Evolutionary conservation across 176 grass and related monocot genomes (phyloP).

Genomic region (Aegilops sharonensis): DNA sequence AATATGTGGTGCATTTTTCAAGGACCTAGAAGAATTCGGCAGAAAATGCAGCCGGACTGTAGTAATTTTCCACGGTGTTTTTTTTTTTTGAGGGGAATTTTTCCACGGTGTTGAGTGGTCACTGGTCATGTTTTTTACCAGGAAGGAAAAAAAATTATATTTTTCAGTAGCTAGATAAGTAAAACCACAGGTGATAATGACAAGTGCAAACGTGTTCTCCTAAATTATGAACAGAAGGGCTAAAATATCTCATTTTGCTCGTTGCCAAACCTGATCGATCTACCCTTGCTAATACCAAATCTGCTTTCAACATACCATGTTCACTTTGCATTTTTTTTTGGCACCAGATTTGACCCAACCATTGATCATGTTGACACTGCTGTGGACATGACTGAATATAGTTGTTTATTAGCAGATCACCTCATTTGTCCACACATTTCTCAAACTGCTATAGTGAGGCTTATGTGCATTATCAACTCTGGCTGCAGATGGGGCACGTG

Average conservation of each 20-base stretch:
- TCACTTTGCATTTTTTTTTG: neutral
- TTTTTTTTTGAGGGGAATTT: too few relatives aligned
- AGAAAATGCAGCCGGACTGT: too few relatives aligned
- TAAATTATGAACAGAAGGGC: neutral
- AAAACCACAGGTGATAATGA: neutral
- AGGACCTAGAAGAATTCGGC: neutral
- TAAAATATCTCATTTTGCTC: neutral
- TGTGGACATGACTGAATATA: neutral
- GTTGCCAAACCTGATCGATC: neutral
- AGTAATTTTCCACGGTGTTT: too few relatives aligned
- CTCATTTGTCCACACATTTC: neutral
- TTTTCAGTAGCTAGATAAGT: neutral
- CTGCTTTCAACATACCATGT: neutral
- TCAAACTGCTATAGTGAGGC: neutral
- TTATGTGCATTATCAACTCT: neutral
- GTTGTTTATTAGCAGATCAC: neutral
- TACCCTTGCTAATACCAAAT: neutral
- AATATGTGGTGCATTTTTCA: neutral
- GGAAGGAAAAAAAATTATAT: too few relatives aligned
- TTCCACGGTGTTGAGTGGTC: too few relatives aligned
- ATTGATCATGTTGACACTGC: neutral
- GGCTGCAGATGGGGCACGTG: slow-evolving; percentile 46
- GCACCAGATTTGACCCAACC: slow-evolving; percentile 5
- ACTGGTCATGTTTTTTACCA: too few relatives aligned
- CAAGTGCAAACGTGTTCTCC: neutral